phyloP scores from a whole-genome alignment of 2,329 filamentous ascomycete genomes.

The Fusarium drepaniforme region DNA sequence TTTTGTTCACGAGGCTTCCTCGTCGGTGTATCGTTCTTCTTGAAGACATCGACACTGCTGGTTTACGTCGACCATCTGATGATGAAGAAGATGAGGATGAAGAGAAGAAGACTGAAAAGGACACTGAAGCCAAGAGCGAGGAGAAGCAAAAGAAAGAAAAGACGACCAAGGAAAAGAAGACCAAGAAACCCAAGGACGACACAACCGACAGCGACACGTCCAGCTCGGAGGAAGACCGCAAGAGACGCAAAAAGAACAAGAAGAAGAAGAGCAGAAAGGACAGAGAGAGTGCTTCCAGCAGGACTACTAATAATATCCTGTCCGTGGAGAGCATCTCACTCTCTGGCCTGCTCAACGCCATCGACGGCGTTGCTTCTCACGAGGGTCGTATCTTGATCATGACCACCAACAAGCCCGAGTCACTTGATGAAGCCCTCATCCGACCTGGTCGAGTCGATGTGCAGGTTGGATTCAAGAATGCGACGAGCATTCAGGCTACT shows the following conservation, averaged over 20 bases:
- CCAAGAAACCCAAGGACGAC: constrained; percentile 44
- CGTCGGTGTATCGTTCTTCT: constrained; percentile 74
- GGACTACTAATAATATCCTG: constrained; percentile 40
- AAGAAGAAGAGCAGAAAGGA: constrained; percentile 26
- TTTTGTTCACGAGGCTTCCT: constrained; percentile 71
- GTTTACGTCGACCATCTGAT: constrained; percentile 60
- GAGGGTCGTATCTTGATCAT: constrained; percentile 85
- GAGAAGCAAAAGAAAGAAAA: constrained; percentile 24
- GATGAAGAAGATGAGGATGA: constrained; percentile 45
- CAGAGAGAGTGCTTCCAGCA: constrained; percentile 32
- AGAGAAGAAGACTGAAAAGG: constrained; percentile 23
- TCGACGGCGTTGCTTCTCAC: constrained; percentile 84
- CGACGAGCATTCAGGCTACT: constrained; percentile 65
- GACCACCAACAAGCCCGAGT: constrained; percentile 83
- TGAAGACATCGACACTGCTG: constrained; percentile 78
- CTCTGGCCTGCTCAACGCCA: constrained; percentile 84
- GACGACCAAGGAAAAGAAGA: constrained; percentile 37
- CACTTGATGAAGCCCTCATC: constrained; percentile 79
- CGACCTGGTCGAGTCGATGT: constrained; percentile 80
- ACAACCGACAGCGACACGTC: constrained; percentile 35
- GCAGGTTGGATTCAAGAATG: constrained; percentile 73
- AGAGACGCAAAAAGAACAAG: constrained; percentile 35
- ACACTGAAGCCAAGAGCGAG: constrained; percentile 5
- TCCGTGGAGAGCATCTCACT: constrained; percentile 71
- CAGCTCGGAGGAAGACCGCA: constrained; percentile 40